Percentiles rank a stretch among this genome's conserved stretches.
phyloP scores from a whole-genome alignment of 2,329 filamentous ascomycete species.

The Phoma sp. region DNA sequence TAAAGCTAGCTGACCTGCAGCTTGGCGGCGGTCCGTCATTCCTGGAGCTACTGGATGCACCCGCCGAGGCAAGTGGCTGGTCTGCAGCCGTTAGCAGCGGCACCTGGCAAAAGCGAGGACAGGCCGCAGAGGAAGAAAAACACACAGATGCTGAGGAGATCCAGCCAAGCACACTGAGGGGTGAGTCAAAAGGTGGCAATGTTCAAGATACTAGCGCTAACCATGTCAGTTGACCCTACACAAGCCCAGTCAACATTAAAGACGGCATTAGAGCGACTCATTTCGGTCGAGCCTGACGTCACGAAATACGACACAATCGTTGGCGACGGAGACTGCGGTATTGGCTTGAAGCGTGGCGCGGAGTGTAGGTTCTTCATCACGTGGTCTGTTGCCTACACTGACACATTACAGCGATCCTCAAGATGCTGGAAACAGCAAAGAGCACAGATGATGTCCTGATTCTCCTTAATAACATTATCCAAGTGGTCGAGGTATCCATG shows the following conservation, averaged over 20 bases:
- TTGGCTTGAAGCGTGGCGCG: conserved; percentile 85
- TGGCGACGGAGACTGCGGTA: conserved; percentile 89
- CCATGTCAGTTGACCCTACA: conserved; percentile 58
- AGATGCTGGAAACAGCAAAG: conserved; percentile 51
- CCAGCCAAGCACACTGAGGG: conserved; percentile 61
- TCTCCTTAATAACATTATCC: conserved; percentile 67
- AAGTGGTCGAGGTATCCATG: conserved; percentile 73
- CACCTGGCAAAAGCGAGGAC: conserved; percentile 64
- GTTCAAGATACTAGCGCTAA: conserved; percentile 12
- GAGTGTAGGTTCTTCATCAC: conserved; percentile 61
- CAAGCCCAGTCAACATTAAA: conserved; percentile 61
- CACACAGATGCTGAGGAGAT: conserved; percentile 53
- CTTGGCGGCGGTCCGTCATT: conserved; percentile 66
- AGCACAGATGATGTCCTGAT: conserved; percentile 65
- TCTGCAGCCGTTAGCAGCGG: conserved; percentile 64
- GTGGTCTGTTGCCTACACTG: conserved; percentile 31
- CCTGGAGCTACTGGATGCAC: conserved; percentile 72
- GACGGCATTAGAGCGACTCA: conserved; percentile 66
- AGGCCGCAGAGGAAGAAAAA: conserved; percentile 52
- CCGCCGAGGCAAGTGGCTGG: conserved; percentile 73
- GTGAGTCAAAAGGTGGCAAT: conserved; percentile 46
- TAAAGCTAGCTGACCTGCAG: conserved; percentile 69
- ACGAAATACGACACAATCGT: conserved; percentile 80
- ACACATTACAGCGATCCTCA: conserved; percentile 50
- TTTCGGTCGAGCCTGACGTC: conserved; percentile 70